phyloP scores from a whole-genome alignment of 441 rosid genomes.

The Eutrema salsugineum region DNA sequence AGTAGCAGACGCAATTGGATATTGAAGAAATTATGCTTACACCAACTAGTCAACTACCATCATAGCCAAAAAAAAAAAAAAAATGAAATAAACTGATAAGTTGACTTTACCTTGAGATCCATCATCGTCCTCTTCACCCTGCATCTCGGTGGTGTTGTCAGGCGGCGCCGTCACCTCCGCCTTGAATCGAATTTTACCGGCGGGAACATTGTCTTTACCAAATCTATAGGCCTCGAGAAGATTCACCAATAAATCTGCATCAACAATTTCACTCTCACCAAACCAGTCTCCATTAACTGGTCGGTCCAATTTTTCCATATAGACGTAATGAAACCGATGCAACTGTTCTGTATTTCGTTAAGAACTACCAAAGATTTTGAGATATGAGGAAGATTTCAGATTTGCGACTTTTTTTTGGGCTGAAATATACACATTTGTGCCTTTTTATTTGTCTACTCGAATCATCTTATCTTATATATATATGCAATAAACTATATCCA shows the following conservation, averaged over 20 bases:
- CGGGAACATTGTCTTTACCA: slow-evolving; percentile 17
- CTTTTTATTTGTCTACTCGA: not conserved
- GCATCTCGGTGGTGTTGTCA: not conserved
- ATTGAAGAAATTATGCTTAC: not conserved
- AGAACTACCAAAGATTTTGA: not conserved
- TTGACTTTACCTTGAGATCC: slow-evolving; percentile 30
- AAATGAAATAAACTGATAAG: not conserved
- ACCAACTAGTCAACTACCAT: no score
- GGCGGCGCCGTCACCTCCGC: not conserved
- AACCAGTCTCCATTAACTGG: not conserved
- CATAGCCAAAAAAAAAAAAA: not conserved
- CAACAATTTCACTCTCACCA: slow-evolving; percentile 10
- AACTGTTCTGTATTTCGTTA: not conserved
- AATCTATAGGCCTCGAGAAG: slow-evolving; percentile 24
- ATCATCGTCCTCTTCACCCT: not conserved
- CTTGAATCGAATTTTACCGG: not conserved
- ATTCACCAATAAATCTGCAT: slow-evolving; percentile 24
- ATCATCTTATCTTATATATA: not conserved
- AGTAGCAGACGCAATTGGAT: not conserved
- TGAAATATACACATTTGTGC: not conserved
- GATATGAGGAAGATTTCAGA: not conserved
- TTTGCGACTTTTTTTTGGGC: not conserved
- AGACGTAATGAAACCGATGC: not conserved
- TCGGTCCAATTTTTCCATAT: slow-evolving; percentile 10
- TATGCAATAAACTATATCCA: slow-evolving; percentile 16